Conservation (phyloP, 805 yeast genomes). For the Hemisphaericaspora nanyangensis region DNA sequence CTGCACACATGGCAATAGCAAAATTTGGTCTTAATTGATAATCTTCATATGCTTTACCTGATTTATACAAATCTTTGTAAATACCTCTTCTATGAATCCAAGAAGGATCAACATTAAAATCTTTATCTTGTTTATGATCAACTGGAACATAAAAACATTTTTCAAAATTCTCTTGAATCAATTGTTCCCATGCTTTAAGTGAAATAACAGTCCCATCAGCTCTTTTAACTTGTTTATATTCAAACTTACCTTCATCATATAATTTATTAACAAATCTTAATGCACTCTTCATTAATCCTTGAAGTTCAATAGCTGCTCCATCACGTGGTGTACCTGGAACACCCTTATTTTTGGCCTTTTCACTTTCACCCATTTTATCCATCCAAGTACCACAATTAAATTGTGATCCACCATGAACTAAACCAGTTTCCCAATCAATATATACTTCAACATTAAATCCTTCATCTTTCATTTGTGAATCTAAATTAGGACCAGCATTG, state of each 20-base stretch:
- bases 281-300: conserved; percentile 80
- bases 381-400: conserved; percentile 98
- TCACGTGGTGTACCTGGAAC: conserved; percentile 96
- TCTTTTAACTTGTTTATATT: conserved; percentile 52
- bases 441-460: conserved; percentile 81
- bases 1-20: conserved; percentile 88
- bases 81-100: conserved; percentile 88
- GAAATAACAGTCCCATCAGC: conserved; percentile 54
- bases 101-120: conserved; percentile 57
- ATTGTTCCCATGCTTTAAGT: conserved; percentile 67
- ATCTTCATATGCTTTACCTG: conserved; percentile 89
- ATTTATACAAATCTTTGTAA: conserved; percentile 78
- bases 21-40: conserved; percentile 91
- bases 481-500: conserved; percentile 86
- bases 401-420: conserved; percentile 88
- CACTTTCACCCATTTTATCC: conserved; percentile 99
- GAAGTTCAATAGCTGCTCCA: conserved; percentile 93
- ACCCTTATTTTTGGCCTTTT: conserved; percentile 79
- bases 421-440: conserved; percentile 88
- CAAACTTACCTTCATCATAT: conserved; percentile 51
- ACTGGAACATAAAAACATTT: conserved; percentile 71
- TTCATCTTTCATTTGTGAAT: conserved; percentile 86
- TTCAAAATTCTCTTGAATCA: conserved; percentile 74
- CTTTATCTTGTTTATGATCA: conserved; percentile 54
- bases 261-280: conserved; percentile 73